Percentiles rank a stretch among this genome's conserved stretches.
These are phyloP conservation scores for Geotrichum ghanense DNA, from an alignment of 805 yeast species.

Conservation along the genomic window DNA sequence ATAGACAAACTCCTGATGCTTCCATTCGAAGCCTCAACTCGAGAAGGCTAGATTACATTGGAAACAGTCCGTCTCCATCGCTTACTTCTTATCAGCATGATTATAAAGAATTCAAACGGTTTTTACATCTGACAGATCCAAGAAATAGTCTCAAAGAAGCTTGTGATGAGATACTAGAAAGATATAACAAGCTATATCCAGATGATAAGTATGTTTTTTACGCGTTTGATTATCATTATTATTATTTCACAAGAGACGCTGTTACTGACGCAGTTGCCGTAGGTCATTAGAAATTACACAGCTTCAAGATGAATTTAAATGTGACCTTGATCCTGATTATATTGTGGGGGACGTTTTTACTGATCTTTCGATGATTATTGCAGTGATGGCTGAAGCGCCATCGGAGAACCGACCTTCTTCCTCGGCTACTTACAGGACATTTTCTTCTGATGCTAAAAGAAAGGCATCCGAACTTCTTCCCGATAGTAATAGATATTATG, in stretches of 20 bases:
- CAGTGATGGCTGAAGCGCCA: constrained; percentile 2
- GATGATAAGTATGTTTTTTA: neutral
- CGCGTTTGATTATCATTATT: no score
- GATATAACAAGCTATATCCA: constrained; percentile 1
- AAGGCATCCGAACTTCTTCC: neutral
- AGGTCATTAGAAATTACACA: constrained; percentile 31
- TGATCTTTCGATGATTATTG: constrained; percentile 31
- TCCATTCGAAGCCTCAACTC: neutral
- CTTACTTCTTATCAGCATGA: neutral
- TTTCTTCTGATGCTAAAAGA: neutral
- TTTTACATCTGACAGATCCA: neutral
- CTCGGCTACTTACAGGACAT: neutral
- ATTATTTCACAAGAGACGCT: no score
- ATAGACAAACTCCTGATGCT: no score
- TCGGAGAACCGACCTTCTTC: neutral
- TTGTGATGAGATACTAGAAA: neutral
- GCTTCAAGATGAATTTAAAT: constrained; percentile 54
- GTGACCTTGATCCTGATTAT: constrained; percentile 76
- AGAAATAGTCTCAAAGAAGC: neutral
- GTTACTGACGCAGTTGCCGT: neutral
- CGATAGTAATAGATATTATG: neutral
- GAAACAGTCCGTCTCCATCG: neutral
- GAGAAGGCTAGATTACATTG: neutral
- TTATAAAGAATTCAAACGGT: neutral
- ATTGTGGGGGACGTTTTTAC: constrained; percentile 53